Evolutionary conservation across 2,329 filamentous ascomycete genomes (phyloP).

Genomic region (Truncatella angustata): DNA sequence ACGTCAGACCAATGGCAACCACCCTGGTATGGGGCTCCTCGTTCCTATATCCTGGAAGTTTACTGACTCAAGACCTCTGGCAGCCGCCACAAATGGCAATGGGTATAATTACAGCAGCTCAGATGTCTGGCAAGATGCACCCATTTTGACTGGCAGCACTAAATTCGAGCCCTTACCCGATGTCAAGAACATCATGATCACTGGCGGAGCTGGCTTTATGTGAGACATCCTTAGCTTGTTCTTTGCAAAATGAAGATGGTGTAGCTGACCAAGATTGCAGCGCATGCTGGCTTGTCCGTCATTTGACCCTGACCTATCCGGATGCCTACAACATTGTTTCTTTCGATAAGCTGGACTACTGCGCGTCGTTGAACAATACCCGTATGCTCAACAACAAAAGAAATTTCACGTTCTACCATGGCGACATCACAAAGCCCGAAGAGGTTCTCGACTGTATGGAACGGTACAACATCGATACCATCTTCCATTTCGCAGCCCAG

Average conservation of each 20-base stretch:
- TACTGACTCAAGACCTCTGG: not conserved
- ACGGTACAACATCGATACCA: slow-evolving; percentile 71
- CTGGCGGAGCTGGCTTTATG: slow-evolving; percentile 85
- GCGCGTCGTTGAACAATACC: slow-evolving; percentile 77
- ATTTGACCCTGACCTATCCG: slow-evolving; percentile 72
- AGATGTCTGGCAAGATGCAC: slow-evolving; percentile 70
- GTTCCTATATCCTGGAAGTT: no score
- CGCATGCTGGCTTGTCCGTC: slow-evolving; percentile 79
- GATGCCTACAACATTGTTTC: slow-evolving; percentile 75
- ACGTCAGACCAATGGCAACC: not conserved
- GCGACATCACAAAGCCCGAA: slow-evolving; percentile 70
- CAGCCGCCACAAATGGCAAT: slow-evolving; percentile 17
- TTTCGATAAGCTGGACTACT: slow-evolving; percentile 84
- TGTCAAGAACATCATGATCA: slow-evolving; percentile 80
- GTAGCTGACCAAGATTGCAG: slow-evolving; percentile 37
- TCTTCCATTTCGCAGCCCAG: slow-evolving; percentile 84
- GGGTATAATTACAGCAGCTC: slow-evolving; percentile 25
- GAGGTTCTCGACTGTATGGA: slow-evolving; percentile 71
- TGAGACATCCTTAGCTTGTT: slow-evolving; percentile 39
- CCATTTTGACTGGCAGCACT: slow-evolving; percentile 66
- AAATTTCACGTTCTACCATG: slow-evolving; percentile 79
- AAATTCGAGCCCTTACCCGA: slow-evolving; percentile 67
- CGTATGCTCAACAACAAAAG: slow-evolving; percentile 61
- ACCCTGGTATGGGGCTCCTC: no score
- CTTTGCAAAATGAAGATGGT: not conserved